These are phyloP conservation scores for Trichoderma sp. DNA, from an alignment of 2,329 filamentous ascomycete species.

Conservation along the genomic window DNA sequence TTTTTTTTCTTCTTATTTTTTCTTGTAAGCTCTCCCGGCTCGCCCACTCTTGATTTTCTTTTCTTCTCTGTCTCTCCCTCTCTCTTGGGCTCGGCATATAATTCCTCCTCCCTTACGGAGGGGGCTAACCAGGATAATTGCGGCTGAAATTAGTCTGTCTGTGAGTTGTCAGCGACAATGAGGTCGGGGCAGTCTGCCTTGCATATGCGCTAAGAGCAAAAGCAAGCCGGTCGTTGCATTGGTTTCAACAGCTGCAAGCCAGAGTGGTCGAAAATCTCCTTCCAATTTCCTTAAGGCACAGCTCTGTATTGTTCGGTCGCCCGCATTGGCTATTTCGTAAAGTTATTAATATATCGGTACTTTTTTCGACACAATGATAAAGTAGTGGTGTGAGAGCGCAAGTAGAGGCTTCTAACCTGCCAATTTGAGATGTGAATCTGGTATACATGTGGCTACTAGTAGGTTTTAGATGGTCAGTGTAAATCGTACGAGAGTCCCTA, in stretches of 20 bases:
- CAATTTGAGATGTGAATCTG: background rate
- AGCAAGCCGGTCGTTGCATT: background rate
- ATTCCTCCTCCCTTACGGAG: background rate
- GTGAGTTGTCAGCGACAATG: constrained; percentile 2
- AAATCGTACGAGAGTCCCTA: constrained; percentile 52
- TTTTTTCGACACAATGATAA: background rate
- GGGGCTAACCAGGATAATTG: background rate
- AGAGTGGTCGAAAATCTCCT: background rate
- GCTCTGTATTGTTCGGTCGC: background rate
- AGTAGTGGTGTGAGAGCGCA: background rate
- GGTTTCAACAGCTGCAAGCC: constrained; percentile 1
- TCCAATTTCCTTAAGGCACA: background rate
- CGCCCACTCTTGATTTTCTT: background rate
- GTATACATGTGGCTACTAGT: background rate
- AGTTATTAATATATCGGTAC: background rate
- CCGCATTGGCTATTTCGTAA: background rate
- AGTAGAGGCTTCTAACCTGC: background rate
- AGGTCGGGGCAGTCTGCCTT: background rate
- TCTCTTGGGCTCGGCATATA: background rate
- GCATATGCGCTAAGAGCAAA: constrained; percentile 8
- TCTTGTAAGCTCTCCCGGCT: background rate
- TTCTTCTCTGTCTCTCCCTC: background rate
- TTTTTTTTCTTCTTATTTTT: background rate
- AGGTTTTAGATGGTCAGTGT: constrained; percentile 19
- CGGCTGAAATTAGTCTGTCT: constrained; percentile 11